phyloP scores from a whole-genome alignment of 2,329 filamentous ascomycete species.

The Aspergillus fumigatiaffinis region DNA sequence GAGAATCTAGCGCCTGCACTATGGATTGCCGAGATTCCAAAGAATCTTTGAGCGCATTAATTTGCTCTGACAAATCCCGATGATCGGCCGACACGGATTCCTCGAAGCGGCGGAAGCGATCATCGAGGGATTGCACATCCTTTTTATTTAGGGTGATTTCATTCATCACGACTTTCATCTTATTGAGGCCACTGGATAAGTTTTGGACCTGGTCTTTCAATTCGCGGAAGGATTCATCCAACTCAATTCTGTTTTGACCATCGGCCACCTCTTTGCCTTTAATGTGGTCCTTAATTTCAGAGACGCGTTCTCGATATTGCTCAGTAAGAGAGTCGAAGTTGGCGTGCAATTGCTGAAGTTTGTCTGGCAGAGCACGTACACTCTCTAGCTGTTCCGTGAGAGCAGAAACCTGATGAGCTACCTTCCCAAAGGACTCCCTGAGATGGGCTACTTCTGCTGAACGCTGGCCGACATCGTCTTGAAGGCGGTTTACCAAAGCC shows the following conservation, averaged over 20 bases:
- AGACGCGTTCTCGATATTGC: constrained; percentile 3
- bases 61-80: constrained; percentile 2
- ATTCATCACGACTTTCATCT: constrained; percentile 2
- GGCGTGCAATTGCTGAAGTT: constrained; percentile 4
- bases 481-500: neutral
- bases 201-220: constrained; percentile 7
- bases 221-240: constrained; percentile 1
- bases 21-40: neutral
- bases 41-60: constrained; percentile 1
- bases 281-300: neutral
- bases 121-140: constrained; percentile 5
- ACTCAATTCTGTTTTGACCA: neutral
- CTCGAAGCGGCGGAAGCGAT: constrained; percentile 5
- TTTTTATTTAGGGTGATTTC: neutral
- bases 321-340: constrained; percentile 3
- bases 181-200: constrained; percentile 5
- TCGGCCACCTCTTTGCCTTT: neutral
- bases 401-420: neutral
- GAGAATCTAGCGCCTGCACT: neutral
- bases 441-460: neutral
- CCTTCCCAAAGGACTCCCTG: constrained; percentile 1
- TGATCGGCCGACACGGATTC: neutral
- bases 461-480: constrained; percentile 2
- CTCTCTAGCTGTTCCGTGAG: neutral
- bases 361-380: neutral